Percentiles rank a stretch among this genome's conserved stretches.
phyloP scores from a whole-genome alignment of 345 rosid genomes.

The Populus nigra region DNA sequence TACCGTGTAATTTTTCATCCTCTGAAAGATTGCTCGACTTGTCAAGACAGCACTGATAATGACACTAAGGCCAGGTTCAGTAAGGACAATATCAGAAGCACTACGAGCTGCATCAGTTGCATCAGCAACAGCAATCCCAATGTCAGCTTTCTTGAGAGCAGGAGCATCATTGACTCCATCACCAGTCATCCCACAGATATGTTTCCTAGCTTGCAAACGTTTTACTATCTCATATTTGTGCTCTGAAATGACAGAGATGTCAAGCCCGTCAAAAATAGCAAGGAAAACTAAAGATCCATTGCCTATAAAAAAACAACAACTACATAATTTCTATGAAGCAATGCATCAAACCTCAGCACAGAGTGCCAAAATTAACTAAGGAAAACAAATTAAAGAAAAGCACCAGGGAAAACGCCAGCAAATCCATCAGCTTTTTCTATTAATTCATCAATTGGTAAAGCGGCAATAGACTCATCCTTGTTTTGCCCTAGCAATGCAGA shows the following conservation, averaged over 20 bases:
- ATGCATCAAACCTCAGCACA: not conserved
- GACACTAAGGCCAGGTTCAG: conserved; percentile 98
- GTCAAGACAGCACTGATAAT: conserved; percentile 97
- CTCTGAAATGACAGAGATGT: conserved; percentile 45
- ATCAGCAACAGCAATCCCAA: conserved; percentile 99
- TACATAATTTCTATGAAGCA: not conserved
- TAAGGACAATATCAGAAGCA: conserved; percentile 94
- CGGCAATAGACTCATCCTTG: conserved; percentile 88
- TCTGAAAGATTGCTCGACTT: conserved; percentile 94
- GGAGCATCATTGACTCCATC: conserved; percentile 99
- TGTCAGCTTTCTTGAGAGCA: conserved; percentile 97
- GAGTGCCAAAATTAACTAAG: not conserved
- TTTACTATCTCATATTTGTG: conserved; percentile 98
- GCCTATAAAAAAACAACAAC: not conserved
- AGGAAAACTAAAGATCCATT: not conserved
- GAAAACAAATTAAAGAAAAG: not conserved
- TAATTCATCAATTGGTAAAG: conserved; percentile 91
- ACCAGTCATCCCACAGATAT: conserved; percentile 98
- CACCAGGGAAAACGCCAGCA: conserved; percentile 99
- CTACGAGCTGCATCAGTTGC: conserved; percentile 99
- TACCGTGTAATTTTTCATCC: conserved; percentile 97
- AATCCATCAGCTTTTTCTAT: conserved; percentile 99
- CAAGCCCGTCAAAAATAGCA: not conserved
- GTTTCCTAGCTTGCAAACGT: conserved; percentile 92
- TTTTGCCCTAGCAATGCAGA: conserved; percentile 91